Percentiles rank a stretch among this genome's conserved stretches.
phyloP scores from a whole-genome alignment of 257 asterid species.

The Penstemon eatonii region DNA sequence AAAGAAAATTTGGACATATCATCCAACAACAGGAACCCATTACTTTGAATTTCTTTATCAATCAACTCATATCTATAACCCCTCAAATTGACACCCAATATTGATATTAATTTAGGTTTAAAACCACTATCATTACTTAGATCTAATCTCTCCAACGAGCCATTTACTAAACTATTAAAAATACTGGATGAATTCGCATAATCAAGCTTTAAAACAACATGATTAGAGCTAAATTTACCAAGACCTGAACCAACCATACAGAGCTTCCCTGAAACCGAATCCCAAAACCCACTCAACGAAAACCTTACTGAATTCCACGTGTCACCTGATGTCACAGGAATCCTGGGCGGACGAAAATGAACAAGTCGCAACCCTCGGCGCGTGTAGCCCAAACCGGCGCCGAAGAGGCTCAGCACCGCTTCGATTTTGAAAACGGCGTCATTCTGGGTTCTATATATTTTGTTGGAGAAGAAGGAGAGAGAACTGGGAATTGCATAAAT shows the following conservation, averaged over 20 bases:
- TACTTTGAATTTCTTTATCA: constrained; percentile 46
- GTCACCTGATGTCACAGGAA: constrained; percentile 43
- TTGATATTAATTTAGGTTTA: constrained; percentile 32
- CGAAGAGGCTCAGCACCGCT: constrained; percentile 37
- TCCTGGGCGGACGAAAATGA: constrained; percentile 64
- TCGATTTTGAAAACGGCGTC: constrained; percentile 57
- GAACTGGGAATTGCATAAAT: constrained; percentile 29
- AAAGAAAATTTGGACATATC: constrained; percentile 46
- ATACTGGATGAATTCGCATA: constrained; percentile 66
- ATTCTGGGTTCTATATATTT: constrained; percentile 46
- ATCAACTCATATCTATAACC: constrained; percentile 70
- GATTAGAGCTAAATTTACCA: constrained; percentile 34
- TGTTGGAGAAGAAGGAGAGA: constrained; percentile 41
- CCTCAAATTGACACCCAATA: constrained; percentile 69
- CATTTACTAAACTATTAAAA: constrained; percentile 67
- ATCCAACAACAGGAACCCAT: constrained; percentile 47
- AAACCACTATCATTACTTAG: constrained; percentile 23
- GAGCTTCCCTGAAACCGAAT: constrained; percentile 68
- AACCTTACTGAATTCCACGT: constrained; percentile 30
- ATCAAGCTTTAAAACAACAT: constrained; percentile 72
- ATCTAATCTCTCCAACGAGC: constrained; percentile 49
- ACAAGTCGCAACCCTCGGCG: constrained; percentile 69
- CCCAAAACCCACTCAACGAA: constrained; percentile 68
- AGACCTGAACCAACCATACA: constrained; percentile 81
- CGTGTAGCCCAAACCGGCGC: constrained; percentile 8